These are phyloP conservation scores for Zygoascus hellenicus DNA, from an alignment of 1,139 yeast genomes.

Conservation along the genomic window DNA sequence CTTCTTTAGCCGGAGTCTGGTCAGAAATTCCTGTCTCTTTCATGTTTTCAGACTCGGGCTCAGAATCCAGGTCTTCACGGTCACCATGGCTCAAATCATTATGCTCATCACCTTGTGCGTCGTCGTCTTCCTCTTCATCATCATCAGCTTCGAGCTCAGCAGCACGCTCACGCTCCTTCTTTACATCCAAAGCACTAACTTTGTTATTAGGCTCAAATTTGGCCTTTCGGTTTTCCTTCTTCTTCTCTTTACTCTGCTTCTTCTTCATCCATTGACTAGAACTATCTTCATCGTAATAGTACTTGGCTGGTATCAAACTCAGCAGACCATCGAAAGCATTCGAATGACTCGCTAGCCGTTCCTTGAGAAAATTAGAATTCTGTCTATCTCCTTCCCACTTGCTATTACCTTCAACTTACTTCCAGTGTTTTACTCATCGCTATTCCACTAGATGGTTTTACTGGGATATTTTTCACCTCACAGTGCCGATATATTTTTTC, in stretches of 20 bases:
- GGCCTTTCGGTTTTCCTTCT: constrained; percentile 54
- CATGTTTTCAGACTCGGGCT: constrained; percentile 9
- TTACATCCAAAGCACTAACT: constrained; percentile 62
- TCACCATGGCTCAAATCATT: constrained; percentile 13
- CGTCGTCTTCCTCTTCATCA: constrained; percentile 16
- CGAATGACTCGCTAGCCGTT: constrained; percentile 77
- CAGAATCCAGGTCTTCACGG: constrained; percentile 7
- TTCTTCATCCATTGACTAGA: constrained; percentile 88
- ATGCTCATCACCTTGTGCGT: constrained; percentile 6
- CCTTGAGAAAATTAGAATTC: constrained; percentile 39
- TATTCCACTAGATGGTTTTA: not conserved
- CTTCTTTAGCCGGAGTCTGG: too few species aligned
- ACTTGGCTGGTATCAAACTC: constrained; percentile 89
- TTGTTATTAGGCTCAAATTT: constrained; percentile 69
- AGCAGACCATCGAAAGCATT: constrained; percentile 85
- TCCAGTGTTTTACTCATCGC: constrained; percentile 28
- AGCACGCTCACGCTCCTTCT: constrained; percentile 33
- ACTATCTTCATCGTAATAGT: constrained; percentile 70
- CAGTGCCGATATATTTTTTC: not conserved
- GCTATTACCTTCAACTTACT: constrained; percentile 16
- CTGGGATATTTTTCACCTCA: not conserved
- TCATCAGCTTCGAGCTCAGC: constrained; percentile 15
- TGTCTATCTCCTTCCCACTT: too few species aligned
- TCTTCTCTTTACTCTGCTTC: constrained; percentile 43
- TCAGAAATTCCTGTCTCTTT: not conserved